phyloP scores from a whole-genome alignment of 2,329 filamentous ascomycete species.

The Venturia pyrina region DNA sequence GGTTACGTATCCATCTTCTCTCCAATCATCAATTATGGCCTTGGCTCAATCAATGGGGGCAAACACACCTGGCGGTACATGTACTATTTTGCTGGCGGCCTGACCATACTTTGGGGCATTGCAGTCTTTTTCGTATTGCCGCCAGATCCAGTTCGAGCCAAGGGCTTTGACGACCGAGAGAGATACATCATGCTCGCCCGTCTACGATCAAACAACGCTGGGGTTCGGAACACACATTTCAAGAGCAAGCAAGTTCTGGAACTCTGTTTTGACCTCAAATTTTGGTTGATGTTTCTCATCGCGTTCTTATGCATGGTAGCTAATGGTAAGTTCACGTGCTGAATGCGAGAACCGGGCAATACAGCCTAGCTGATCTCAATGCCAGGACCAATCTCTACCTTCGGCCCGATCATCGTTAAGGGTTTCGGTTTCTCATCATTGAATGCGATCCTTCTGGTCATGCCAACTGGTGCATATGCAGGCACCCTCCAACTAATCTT shows the following conservation, averaged over 20 bases:
- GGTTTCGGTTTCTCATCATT: slow-evolving; percentile 35
- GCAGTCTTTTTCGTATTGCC: slow-evolving; percentile 22
- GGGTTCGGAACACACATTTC: slow-evolving; percentile 33
- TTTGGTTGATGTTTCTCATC: slow-evolving; percentile 32
- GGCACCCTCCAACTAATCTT: slow-evolving; percentile 31
- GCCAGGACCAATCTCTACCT: slow-evolving; percentile 31
- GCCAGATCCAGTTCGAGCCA: slow-evolving; percentile 30
- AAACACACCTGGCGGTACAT: slow-evolving; percentile 31
- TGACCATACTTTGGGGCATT: slow-evolving; percentile 27
- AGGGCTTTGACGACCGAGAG: slow-evolving; percentile 28
- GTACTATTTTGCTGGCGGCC: slow-evolving; percentile 31
- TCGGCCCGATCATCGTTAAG: slow-evolving; percentile 36
- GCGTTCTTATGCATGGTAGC: slow-evolving; percentile 33
- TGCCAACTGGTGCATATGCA: slow-evolving; percentile 29
- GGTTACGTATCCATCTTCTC: slow-evolving; percentile 36
- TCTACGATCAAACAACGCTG: slow-evolving; percentile 20
- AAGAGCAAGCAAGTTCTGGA: slow-evolving; percentile 34
- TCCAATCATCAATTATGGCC: slow-evolving; percentile 38
- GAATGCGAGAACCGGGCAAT: neutral
- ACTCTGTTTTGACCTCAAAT: slow-evolving; percentile 22
- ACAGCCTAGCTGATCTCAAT: neutral
- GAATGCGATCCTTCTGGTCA: slow-evolving; percentile 33
- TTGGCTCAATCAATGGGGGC: slow-evolving; percentile 32
- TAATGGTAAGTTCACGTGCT: slow-evolving; percentile 20
- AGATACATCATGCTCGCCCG: slow-evolving; percentile 20